phyloP scores from a whole-genome alignment of 768 basidiomycete genomes.

The Leccinellum albellum region DNA sequence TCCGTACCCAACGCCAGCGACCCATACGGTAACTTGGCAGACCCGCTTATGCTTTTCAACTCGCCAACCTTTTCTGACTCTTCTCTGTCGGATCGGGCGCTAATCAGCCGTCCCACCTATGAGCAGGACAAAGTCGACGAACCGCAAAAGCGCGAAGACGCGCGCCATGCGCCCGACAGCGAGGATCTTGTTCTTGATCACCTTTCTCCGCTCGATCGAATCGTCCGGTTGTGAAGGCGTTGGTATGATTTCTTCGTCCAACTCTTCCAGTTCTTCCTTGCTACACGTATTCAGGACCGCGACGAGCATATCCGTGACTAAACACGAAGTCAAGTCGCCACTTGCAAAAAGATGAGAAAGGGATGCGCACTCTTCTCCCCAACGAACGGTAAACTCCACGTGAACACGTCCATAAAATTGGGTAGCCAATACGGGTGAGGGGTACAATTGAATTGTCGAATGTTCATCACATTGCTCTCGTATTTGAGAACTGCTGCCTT shows the following conservation, averaged over 20 bases:
- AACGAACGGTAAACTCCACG: slow-evolving; percentile 97
- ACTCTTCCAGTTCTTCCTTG: slow-evolving; percentile 93
- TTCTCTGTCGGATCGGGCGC: slow-evolving; percentile 52
- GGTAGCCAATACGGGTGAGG: slow-evolving; percentile 98
- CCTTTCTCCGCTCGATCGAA: slow-evolving; percentile 70
- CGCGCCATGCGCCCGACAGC: slow-evolving; percentile 95
- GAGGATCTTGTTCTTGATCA: slow-evolving; percentile 98
- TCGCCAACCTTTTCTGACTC: slow-evolving; percentile 98
- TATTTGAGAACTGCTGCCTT: slow-evolving; percentile 99
- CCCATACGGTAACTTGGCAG: slow-evolving; percentile 74
- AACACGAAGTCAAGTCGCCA: slow-evolving; percentile 4
- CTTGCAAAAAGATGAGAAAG: background rate
- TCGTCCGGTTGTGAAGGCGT: slow-evolving; percentile 41
- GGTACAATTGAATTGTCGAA: slow-evolving; percentile 94
- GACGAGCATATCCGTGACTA: slow-evolving; percentile 98
- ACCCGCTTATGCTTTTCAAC: slow-evolving; percentile 85
- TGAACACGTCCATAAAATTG: slow-evolving; percentile 99
- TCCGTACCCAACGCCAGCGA: slow-evolving; percentile 85
- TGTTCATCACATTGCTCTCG: slow-evolving; percentile 98
- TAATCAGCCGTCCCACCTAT: background rate
- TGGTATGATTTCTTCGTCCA: slow-evolving; percentile 44
- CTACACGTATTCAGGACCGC: slow-evolving; percentile 94
- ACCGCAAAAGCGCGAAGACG: slow-evolving; percentile 95
- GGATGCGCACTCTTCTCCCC: slow-evolving; percentile 83
- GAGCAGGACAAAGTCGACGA: slow-evolving; percentile 31